Evolutionary conservation across 352 stramenopile species (phyloP).

Genomic region (Globisporangium uncinulatum): DNA sequence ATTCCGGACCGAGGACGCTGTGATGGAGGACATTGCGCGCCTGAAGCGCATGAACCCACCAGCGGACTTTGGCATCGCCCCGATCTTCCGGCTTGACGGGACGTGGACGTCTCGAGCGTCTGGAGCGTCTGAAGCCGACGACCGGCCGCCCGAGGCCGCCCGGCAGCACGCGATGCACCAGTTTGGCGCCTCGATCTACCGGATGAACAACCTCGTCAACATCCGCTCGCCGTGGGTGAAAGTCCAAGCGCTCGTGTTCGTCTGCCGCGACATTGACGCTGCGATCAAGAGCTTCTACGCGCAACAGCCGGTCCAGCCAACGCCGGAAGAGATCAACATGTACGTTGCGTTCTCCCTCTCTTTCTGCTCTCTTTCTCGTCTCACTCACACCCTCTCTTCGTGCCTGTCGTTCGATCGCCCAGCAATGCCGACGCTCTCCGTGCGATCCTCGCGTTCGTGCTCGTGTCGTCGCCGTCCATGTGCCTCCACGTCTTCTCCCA

Average conservation of each 20-base stretch:
- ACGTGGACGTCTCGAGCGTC: slow-evolving; percentile 15
- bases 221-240: slow-evolving; percentile 57
- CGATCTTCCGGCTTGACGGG: slow-evolving; percentile 48
- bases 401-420: neutral
- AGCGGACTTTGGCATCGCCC: slow-evolving; percentile 34
- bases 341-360: slow-evolving; percentile 5
- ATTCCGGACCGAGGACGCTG: slow-evolving; percentile 42
- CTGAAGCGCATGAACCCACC: slow-evolving; percentile 21
- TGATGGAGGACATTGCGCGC: slow-evolving; percentile 27
- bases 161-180: slow-evolving; percentile 24
- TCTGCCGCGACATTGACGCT: slow-evolving; percentile 41
- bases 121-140: neutral
- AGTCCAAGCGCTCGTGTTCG: slow-evolving; percentile 29
- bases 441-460: slow-evolving; percentile 46
- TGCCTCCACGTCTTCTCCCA: slow-evolving; percentile 52
- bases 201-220: slow-evolving; percentile 36
- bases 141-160: neutral
- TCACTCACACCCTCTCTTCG: neutral
- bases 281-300: slow-evolving; percentile 42
- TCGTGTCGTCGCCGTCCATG: slow-evolving; percentile 35
- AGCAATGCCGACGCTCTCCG: slow-evolving; percentile 44
- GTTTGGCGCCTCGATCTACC: slow-evolving; percentile 32
- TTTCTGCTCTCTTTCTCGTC: neutral
- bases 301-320: slow-evolving; percentile 8
- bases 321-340: slow-evolving; percentile 31